Base-by-base conservation (phyloP, 2,329 filamentous ascomycete species). In the Hypomyces perniciosus region DNA sequence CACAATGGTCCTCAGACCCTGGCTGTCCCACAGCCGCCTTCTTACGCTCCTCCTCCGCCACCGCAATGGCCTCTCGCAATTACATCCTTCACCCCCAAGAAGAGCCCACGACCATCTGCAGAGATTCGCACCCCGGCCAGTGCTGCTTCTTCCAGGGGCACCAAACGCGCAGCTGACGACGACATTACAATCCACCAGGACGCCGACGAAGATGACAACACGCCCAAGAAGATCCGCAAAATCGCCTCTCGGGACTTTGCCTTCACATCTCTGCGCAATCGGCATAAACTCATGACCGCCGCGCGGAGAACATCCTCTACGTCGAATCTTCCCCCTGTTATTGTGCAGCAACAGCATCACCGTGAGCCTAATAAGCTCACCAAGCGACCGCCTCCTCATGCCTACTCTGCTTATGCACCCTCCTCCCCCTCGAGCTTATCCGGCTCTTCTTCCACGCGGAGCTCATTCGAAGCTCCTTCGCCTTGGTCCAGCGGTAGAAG, bases 221-320 rank as follows among this genome's bases (percentile, higher is more conserved):
- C 38, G 4, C 44, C 46, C 35, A 49, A 59, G 9, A 80, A 79
- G 62, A 66, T 81, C 44, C 75, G 79, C 50, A 77, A 77, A 65
- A 75, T 71, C 6, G 66, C 73, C 50, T 72, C 72, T n/a, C 66
- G 71, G 8, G 66, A 75, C 54, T 69, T 77, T 54, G 56, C 67
- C 48, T 50, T 64, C 46, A 51, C 64, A 9, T 63, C 67, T 31
- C 55, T 72, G 29, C 65, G 67, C 37, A 62, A 55, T 54, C 56
- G 62, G 31, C 62, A 64, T 31, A 65, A 51, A 37, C 46, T 49
- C 20, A n/a, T 59, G 33, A 57, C 56, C 20, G 51, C 57, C 39
- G 56, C 55, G 42, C 39, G 37, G 55, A 57, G 51, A 44, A 50
- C 31, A 38, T 35, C 48, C 13, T 38, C 42, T 27, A 46, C 26